Conservation (phyloP, 2,329 filamentous ascomycete genomes). For the Ceratocystis smalleyi region DNA sequence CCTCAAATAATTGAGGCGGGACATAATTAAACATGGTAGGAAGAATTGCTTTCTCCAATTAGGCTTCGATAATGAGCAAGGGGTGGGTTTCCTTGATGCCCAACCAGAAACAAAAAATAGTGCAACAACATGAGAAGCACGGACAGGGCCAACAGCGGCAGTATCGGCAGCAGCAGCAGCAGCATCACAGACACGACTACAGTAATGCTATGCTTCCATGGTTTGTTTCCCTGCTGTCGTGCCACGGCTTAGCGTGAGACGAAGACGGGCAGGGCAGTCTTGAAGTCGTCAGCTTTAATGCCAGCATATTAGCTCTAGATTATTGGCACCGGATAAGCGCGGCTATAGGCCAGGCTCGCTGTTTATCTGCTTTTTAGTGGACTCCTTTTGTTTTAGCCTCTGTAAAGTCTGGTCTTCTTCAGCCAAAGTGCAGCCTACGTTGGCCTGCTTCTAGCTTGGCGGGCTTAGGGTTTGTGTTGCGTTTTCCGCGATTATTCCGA, state of each 20-base stretch:
- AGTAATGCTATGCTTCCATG: neutral
- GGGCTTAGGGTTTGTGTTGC: constrained; percentile 21
- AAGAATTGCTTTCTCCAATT: neutral
- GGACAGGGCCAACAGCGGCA: neutral
- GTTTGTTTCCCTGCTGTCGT: neutral
- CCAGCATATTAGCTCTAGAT: no score
- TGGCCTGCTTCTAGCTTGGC: constrained; percentile 40
- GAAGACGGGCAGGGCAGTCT: no score
- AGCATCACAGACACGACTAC: no score
- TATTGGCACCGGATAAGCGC: no score
- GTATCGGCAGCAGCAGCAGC: no score
- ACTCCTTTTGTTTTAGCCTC: neutral
- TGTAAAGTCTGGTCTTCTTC: constrained; percentile 20
- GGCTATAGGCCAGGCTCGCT: no score
- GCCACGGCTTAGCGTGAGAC: no score
- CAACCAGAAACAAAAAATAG: neutral
- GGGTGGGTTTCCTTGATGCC: neutral
- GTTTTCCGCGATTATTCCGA: constrained; percentile 22
- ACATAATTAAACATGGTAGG: no score
- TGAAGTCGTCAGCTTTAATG: no score
- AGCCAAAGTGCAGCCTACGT: constrained; percentile 45
- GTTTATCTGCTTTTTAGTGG: no score
- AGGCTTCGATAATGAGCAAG: neutral
- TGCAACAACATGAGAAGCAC: neutral
- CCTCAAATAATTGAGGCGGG: no score